Evolutionary conservation across 345 rosid genomes (phyloP), one percentile per base, ranked within the genome.

Genomic region (Eucalyptus pumila): DNA sequence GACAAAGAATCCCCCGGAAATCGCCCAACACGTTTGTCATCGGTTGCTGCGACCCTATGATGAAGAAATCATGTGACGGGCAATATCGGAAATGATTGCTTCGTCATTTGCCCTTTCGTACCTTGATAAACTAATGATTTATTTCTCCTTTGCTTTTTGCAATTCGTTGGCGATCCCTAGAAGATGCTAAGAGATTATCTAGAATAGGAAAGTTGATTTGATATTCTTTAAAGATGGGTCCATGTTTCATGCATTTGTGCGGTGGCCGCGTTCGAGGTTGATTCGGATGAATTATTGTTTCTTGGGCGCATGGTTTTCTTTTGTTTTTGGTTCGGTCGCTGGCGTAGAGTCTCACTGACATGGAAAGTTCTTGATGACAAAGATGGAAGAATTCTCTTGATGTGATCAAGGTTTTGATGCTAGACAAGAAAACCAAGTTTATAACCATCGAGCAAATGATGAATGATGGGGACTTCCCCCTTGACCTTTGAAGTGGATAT

Each of bases 1-100:
- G n/a, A 48, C 32, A 21, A 24, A 34, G 54, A 27, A 34, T 85
- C 50, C 30, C 62, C 87, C 37, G 34, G 54, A 45, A 47, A 19
- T 45, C 50, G 50, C 50, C 87, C 54, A 47, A 42, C 58, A 47
- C 15, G 87, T 86, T 30, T 47, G 42, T 49, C n/a, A 48, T 86
- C 37, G 87, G 54, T 86, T 58, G 86, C 91, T 88, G 86, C 30
- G 30, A 52, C 88, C 87, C 72, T 26, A 58, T 87, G 67, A 86
- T 86, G 58, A 89, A 87, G 86, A 50, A 72, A 52, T 86, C 92
- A 90, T 90, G 94, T 89, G 92, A 87, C 32, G 2, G 65, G 86
- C 92, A 93, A 86, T 37, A 51, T 32, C 44, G 51, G 34, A 50
- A 49, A 50, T 56, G 54, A 86, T 49, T 50, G 87, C 54, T 86